A percentile compares a stretch with the other conserved stretches of the same genome.
Evolutionary conservation across 1,139 yeast species (phyloP).

Genomic region (Kodamaea anthophila): DNA sequence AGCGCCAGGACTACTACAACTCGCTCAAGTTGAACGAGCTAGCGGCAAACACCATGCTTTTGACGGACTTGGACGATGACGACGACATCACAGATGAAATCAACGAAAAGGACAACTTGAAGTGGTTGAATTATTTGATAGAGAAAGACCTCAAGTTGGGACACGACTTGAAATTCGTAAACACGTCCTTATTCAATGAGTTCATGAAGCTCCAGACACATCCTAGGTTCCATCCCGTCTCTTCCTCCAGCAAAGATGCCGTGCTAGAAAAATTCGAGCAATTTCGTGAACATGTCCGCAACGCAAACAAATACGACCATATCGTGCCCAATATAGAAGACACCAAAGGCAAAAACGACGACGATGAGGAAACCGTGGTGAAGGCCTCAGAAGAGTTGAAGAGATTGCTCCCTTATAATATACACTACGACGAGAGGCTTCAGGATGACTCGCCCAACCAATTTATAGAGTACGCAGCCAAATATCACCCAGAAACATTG

Average conservation of each 20-base stretch:
- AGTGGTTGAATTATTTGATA: conserved; percentile 38
- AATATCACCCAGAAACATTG: conserved; percentile 6
- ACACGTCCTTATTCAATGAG: conserved; percentile 26
- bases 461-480: conserved; percentile 10
- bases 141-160: conserved; percentile 43
- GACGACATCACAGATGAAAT: conserved; percentile 23
- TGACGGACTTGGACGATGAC: conserved; percentile 21
- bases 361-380: conserved; percentile 11
- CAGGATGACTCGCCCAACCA: conserved; percentile 22
- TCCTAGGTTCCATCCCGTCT: conserved; percentile 26
- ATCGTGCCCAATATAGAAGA: conserved; percentile 21
- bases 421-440: conserved; percentile 21
- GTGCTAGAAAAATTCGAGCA: conserved; percentile 16
- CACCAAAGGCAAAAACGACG: conserved; percentile 7
- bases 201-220: conserved; percentile 24
- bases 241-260: conserved; percentile 10
- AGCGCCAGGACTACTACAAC: conserved; percentile 37
- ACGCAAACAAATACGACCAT: conserved; percentile 26
- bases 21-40: conserved; percentile 24
- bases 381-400: conserved; percentile 18
- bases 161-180: conserved; percentile 33
- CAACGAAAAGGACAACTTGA: conserved; percentile 22
- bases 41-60: conserved; percentile 11
- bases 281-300: conserved; percentile 20
- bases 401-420: conserved; percentile 25